phyloP scores from a whole-genome alignment of 202 grass and related monocot species.

The Setaria viridis region DNA sequence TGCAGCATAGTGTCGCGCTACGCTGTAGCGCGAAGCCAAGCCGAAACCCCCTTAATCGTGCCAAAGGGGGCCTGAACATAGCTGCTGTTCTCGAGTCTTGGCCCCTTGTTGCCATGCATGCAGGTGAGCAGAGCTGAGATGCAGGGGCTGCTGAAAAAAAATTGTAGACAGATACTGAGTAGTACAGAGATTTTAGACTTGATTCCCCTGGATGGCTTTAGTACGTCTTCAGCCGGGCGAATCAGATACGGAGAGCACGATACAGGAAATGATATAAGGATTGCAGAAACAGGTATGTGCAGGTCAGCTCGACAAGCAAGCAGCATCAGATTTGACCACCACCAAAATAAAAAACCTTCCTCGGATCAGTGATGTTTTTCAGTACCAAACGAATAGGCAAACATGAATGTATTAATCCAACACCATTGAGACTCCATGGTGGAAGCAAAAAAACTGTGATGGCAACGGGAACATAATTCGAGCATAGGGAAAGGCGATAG shows the following conservation, averaged over 20 bases:
- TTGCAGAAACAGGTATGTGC: background rate
- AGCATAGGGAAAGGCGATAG: background rate
- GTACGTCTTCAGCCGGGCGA: background rate
- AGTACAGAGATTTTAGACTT: background rate
- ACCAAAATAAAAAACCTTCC: too few species aligned
- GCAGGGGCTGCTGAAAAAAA: background rate
- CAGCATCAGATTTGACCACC: background rate
- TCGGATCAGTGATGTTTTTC: background rate
- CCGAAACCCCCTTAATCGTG: too few species aligned
- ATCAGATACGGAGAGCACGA: background rate
- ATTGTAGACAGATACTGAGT: background rate
- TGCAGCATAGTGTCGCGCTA: too few species aligned
- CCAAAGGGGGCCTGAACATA: background rate
- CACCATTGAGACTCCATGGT: too few species aligned
- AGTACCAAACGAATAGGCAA: background rate
- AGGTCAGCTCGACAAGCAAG: too few species aligned
- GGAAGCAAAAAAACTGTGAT: background rate
- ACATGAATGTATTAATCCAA: constrained; percentile 1
- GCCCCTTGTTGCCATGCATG: background rate
- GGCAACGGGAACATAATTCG: background rate
- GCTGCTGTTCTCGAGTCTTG: background rate
- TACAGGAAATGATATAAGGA: background rate
- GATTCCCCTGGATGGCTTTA: background rate
- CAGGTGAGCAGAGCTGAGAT: background rate
- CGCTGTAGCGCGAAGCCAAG: too few species aligned